These are phyloP conservation scores for Hortaea werneckii DNA, from an alignment of 2,329 filamentous ascomycete species.

Conservation along the genomic window DNA sequence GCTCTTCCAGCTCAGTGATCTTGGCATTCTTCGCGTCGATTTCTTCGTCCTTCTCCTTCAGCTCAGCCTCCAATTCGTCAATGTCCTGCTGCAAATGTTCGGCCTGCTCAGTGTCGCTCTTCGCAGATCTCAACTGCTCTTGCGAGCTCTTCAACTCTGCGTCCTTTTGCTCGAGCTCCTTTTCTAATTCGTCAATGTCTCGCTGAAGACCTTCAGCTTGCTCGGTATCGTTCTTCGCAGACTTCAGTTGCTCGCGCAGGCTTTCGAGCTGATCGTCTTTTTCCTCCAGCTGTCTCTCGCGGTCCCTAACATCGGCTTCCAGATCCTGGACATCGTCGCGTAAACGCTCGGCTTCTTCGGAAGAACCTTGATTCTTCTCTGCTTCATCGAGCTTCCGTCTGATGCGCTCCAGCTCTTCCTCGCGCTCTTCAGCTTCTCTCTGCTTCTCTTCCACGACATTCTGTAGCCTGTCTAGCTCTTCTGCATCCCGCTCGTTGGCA, in stretches of 20 bases:
- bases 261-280: slow-evolving; percentile 42
- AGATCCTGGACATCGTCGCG: slow-evolving; percentile 41
- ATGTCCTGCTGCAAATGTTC: slow-evolving; percentile 53
- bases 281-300: slow-evolving; percentile 25
- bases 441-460: slow-evolving; percentile 35
- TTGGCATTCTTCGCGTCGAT: slow-evolving; percentile 20
- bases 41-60: slow-evolving; percentile 38
- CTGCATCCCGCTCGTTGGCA: slow-evolving; percentile 55
- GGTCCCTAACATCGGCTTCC: slow-evolving; percentile 43
- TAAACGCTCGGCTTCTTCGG: slow-evolving; percentile 27
- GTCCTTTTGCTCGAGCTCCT: slow-evolving; percentile 30
- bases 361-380: slow-evolving; percentile 22
- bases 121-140: slow-evolving; percentile 28
- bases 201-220: slow-evolving; percentile 52
- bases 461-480: slow-evolving; percentile 45
- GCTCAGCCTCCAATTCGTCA: slow-evolving; percentile 38
- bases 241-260: slow-evolving; percentile 29
- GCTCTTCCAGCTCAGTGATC: slow-evolving; percentile 23
- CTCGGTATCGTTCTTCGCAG: slow-evolving; percentile 18
- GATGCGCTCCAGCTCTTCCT: slow-evolving; percentile 33
- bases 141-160: slow-evolving; percentile 41
- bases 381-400: slow-evolving; percentile 31
- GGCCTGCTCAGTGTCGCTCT: slow-evolving; percentile 36
- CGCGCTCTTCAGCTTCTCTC: slow-evolving; percentile 29
- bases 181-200: slow-evolving; percentile 32